Evolutionary conservation across 257 asterid genomes (phyloP).

Genomic region (Fraxinus pennsylvanica): DNA sequence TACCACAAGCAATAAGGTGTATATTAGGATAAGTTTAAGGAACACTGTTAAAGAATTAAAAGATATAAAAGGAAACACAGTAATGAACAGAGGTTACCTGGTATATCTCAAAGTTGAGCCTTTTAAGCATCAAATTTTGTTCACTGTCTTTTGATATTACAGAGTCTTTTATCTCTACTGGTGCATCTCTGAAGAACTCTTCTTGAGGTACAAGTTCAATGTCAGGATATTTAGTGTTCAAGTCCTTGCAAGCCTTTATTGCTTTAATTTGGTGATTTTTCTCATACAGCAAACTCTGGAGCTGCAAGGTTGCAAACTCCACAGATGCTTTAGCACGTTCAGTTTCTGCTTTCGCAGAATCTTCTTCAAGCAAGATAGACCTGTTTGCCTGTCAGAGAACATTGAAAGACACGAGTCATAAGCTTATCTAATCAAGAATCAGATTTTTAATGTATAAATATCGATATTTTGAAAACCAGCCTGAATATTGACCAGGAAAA

Average conservation of each 20-base stretch:
- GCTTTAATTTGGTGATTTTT: slow-evolving; percentile 94
- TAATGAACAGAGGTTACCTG: slow-evolving; percentile 53
- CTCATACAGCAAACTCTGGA: slow-evolving; percentile 92
- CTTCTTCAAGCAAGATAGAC: slow-evolving; percentile 93
- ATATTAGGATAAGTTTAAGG: not conserved
- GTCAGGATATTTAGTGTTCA: slow-evolving; percentile 78
- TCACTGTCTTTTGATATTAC: slow-evolving; percentile 56
- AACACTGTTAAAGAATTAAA: slow-evolving; percentile 4
- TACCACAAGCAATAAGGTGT: slow-evolving; percentile 12
- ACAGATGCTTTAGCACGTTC: slow-evolving; percentile 88
- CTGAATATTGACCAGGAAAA: too few relatives aligned
- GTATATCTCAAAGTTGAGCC: slow-evolving; percentile 87
- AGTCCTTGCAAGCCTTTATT: slow-evolving; percentile 89
- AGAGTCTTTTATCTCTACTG: slow-evolving; percentile 67
- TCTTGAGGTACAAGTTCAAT: slow-evolving; percentile 90
- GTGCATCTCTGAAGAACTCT: slow-evolving; percentile 78
- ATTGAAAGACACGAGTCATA: slow-evolving; percentile 19
- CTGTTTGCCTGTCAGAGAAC: slow-evolving; percentile 67
- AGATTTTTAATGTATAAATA: not conserved
- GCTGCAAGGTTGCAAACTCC: slow-evolving; percentile 86
- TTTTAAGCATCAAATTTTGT: slow-evolving; percentile 83
- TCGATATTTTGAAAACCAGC: too few relatives aligned
- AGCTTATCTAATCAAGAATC: not conserved
- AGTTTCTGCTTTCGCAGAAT: slow-evolving; percentile 73
- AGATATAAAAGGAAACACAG: not conserved